These are phyloP conservation scores for Xerocomellus intermedius DNA, from an alignment of 768 basidiomycete species.

Conservation along the genomic window DNA sequence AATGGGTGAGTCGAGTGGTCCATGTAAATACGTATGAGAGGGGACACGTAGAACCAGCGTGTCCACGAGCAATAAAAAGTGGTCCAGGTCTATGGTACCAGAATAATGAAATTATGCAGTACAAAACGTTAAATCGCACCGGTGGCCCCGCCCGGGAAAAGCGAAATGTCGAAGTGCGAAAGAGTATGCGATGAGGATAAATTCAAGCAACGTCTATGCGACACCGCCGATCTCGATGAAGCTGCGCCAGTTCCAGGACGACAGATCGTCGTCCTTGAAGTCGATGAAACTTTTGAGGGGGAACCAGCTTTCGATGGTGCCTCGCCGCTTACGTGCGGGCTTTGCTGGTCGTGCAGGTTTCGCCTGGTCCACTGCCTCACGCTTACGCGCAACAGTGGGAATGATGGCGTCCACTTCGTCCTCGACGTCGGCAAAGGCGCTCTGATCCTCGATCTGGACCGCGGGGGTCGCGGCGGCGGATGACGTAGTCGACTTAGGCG, in stretches of 20 bases:
- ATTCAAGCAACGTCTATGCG: conserved; percentile 1
- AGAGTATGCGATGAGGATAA: not conserved
- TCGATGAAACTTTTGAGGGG: conserved; percentile 66
- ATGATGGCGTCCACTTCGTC: conserved; percentile 30
- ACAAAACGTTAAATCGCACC: not conserved
- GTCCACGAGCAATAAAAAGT: not conserved
- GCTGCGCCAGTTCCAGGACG: conserved; percentile 57
- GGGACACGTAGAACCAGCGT: conserved; percentile 5
- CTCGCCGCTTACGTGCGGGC: conserved; percentile 32
- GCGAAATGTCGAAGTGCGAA: not conserved
- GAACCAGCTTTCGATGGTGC: conserved; percentile 52
- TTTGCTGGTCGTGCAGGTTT: conserved; percentile 6
- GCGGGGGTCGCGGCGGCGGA: conserved; percentile 5
- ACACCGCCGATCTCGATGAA: conserved; percentile 56
- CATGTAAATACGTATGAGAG: conserved; percentile 22
- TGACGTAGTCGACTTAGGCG: not conserved
- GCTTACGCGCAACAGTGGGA: conserved; percentile 14
- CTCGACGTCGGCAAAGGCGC: conserved; percentile 32
- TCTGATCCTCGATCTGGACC: conserved; percentile 22
- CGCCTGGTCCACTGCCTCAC: conserved; percentile 10
- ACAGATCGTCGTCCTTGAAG: conserved; percentile 47
- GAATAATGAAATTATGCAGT: conserved; percentile 8
- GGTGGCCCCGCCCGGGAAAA: conserved; percentile 6
- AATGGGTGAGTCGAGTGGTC: conserved; percentile 3
- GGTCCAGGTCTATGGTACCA: conserved; percentile 12